Percentiles rank a stretch among this genome's conserved stretches.
phyloP scores from a whole-genome alignment of 2,329 filamentous ascomycete genomes.

The Fusarium brachygibbosum region DNA sequence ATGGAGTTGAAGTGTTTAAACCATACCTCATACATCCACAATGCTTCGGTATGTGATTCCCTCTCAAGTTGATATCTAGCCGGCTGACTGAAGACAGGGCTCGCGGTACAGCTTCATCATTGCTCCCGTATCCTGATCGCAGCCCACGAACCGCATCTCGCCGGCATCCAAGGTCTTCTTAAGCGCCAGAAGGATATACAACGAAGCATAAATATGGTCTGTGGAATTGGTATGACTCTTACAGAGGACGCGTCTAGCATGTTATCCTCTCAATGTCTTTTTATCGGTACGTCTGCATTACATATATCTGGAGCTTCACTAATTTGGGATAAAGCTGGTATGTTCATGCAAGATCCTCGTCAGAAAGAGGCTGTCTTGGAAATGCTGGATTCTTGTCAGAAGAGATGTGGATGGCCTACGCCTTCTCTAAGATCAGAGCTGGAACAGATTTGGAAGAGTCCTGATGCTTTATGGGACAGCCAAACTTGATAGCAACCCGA shows the following conservation, averaged over 20 bases:
- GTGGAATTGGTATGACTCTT: conserved; percentile 63
- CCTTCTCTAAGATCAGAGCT: conserved; percentile 39
- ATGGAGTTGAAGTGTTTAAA: conserved; percentile 53
- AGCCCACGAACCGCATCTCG: conserved; percentile 41
- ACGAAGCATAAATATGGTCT: conserved; percentile 53
- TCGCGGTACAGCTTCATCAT: conserved; percentile 37
- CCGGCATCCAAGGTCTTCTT: conserved; percentile 59
- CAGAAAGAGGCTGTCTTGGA: conserved; percentile 36
- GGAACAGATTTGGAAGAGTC: conserved; percentile 39
- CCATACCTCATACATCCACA: conserved; percentile 65
- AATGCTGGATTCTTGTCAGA: conserved; percentile 41
- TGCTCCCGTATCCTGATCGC: conserved; percentile 54
- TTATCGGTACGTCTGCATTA: conserved; percentile 15
- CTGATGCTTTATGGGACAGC: conserved; percentile 15
- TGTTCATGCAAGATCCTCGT: conserved; percentile 36
- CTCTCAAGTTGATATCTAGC: rapidly evolving
- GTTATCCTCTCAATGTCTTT: conserved; percentile 60
- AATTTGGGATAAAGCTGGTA: conserved; percentile 11
- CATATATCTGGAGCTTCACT: rapidly evolving
- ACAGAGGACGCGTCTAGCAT: conserved; percentile 58
- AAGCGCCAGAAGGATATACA: conserved; percentile 48
- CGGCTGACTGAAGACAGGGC: conserved; percentile 2
- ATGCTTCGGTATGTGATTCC: conserved; percentile 50
- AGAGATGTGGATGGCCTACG: conserved; percentile 44
- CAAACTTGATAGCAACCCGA: neutral